These are phyloP conservation scores for Apiotrichum veenhuisii DNA, from an alignment of 1,284 basidiomycete species.

Conservation along the genomic window DNA sequence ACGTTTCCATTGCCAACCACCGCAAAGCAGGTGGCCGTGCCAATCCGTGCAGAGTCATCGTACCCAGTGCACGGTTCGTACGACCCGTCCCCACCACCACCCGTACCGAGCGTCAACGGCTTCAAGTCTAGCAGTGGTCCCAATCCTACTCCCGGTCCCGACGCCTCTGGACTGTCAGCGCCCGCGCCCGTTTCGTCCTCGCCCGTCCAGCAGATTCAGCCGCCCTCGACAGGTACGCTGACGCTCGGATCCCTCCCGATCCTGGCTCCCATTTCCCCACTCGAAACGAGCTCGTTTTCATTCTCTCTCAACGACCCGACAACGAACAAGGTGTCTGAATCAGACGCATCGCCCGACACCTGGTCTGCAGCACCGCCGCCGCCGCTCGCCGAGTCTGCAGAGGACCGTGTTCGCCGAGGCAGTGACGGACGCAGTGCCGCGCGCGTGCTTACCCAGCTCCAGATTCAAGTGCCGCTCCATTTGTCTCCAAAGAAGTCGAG, in stretches of 20 bases:
- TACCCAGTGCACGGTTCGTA: neutral
- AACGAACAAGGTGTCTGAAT: neutral
- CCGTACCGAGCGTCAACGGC: neutral
- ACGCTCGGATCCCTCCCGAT: constrained; percentile 21
- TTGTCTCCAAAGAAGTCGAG: constrained; percentile 9
- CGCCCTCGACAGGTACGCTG: neutral
- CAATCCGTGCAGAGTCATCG: neutral
- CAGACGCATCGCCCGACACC: neutral
- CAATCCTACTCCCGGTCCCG: neutral
- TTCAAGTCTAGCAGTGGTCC: neutral
- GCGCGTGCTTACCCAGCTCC: neutral
- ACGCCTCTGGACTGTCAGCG: neutral
- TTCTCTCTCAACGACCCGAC: constrained; percentile 1
- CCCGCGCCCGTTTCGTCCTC: neutral
- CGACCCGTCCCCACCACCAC: too few relatives aligned
- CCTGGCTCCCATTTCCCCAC: constrained; percentile 30
- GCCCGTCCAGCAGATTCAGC: neutral
- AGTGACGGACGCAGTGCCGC: constrained; percentile 12
- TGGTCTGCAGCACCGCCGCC: neutral
- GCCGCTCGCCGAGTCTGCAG: constrained; percentile 1
- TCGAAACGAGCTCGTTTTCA: constrained; percentile 18
- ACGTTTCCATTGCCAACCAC: neutral
- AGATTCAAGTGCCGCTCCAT: constrained; percentile 10
- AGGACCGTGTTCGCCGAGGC: constrained; percentile 1
- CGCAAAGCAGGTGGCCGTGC: neutral